phyloP scores from a whole-genome alignment of 805 yeast genomes.

The Nakazawaea ishiwadae region DNA sequence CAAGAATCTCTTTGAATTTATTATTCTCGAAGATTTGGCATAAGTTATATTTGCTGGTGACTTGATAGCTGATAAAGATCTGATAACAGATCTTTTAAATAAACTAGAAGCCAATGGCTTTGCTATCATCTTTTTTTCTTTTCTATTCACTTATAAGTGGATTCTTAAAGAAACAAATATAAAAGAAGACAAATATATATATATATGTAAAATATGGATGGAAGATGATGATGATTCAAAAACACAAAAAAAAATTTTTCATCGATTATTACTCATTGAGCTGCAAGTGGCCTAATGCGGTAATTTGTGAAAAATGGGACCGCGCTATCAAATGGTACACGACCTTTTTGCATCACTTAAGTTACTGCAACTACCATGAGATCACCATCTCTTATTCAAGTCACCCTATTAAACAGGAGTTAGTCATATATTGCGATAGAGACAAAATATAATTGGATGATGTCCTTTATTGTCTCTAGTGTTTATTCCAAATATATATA shows the following conservation, averaged over 20 bases:
- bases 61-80: slow-evolving; percentile 4
- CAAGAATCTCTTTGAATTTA: slow-evolving; percentile 4
- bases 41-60: too few relatives aligned
- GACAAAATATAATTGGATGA: too few relatives aligned
- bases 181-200: neutral
- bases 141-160: neutral
- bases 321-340: slow-evolving; percentile 6
- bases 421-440: too few relatives aligned
- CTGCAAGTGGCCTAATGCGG: slow-evolving; percentile 7
- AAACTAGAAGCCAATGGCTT: slow-evolving; percentile 2
- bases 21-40: too few relatives aligned
- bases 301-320: neutral
- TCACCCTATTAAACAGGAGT: too few relatives aligned
- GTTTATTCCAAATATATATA: too few relatives aligned
- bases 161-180: neutral
- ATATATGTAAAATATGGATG: neutral
- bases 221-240: neutral
- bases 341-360: neutral
- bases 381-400: too few relatives aligned
- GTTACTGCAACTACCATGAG: too few relatives aligned
- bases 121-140: slow-evolving; percentile 1
- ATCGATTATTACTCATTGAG: slow-evolving; percentile 3
- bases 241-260: neutral
- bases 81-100: slow-evolving; percentile 3
- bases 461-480: too few relatives aligned